A percentile compares a stretch with the other conserved stretches of the same genome.
These are phyloP conservation scores for Aspergillus fischeri DNA, from an alignment of 2,329 filamentous ascomycete genomes.

Conservation along the genomic window DNA sequence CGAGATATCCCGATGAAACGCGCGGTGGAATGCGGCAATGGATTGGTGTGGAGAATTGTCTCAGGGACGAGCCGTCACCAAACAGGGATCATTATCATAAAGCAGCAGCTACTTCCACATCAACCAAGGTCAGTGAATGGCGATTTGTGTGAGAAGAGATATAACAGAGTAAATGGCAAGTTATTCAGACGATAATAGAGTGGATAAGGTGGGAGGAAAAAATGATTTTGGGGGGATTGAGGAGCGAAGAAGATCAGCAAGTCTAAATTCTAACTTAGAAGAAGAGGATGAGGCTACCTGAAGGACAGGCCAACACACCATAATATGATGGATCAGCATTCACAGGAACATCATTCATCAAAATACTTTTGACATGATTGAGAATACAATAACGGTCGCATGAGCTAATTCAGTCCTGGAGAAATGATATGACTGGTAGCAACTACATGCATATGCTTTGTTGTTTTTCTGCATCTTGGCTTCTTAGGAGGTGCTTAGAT, in stretches of 20 bases:
- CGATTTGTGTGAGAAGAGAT: neutral
- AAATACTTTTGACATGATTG: neutral
- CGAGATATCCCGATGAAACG: slow-evolving; percentile 3
- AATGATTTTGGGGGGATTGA: neutral
- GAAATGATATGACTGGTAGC: neutral
- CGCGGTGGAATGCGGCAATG: neutral
- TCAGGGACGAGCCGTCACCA: slow-evolving; percentile 16
- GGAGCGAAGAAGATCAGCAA: neutral
- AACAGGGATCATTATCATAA: slow-evolving; percentile 14
- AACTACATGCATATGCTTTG: too few species aligned
- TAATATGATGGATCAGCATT: neutral
- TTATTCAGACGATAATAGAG: neutral
- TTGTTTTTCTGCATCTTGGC: too few species aligned
- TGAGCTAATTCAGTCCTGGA: neutral
- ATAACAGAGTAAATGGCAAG: neutral
- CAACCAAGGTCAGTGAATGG: neutral
- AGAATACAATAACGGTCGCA: neutral
- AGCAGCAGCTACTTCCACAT: neutral
- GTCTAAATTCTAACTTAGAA: neutral
- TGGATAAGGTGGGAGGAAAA: neutral
- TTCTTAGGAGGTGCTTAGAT: neutral
- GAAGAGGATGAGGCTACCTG: neutral
- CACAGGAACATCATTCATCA: neutral
- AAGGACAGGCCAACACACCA: neutral
- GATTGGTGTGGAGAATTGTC: slow-evolving; percentile 4